These are phyloP conservation scores for Epichloe sylvatica DNA, from an alignment of 2,329 filamentous ascomycete species.

Conservation along the genomic window DNA sequence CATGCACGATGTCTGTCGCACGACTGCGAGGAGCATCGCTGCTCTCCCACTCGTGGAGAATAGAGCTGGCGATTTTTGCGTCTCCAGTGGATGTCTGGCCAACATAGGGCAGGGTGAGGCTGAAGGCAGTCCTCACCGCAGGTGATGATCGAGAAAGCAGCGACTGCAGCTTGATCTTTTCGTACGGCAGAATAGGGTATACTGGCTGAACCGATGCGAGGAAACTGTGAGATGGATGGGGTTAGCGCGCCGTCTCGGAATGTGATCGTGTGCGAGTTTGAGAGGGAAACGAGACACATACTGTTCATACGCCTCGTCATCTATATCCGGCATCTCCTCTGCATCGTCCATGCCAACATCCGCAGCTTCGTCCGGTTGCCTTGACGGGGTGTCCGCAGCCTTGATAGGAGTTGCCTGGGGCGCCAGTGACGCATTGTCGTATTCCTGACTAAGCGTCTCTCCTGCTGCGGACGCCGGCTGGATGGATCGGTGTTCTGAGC, in stretches of 20 bases:
- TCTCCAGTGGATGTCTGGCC: constrained; percentile 26
- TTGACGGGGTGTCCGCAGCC: constrained; percentile 22
- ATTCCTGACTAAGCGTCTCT: constrained; percentile 18
- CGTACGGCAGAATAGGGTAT: constrained; percentile 50
- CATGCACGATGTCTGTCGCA: constrained; percentile 39
- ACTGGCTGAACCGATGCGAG: constrained; percentile 50
- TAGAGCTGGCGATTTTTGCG: constrained; percentile 29
- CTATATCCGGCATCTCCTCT: constrained; percentile 12
- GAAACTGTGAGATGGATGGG: constrained; percentile 31
- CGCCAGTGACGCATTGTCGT: constrained; percentile 29
- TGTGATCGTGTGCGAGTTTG: background rate
- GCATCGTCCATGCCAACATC: constrained; percentile 19
- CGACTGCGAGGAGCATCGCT: constrained; percentile 23
- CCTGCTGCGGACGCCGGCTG: constrained; percentile 26
- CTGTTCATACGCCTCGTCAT: constrained; percentile 33
- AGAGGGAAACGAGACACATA: constrained; percentile 15
- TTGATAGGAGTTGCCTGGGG: constrained; percentile 30
- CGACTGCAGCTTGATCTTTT: constrained; percentile 39
- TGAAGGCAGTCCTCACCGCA: constrained; percentile 48
- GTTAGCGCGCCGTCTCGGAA: constrained; percentile 1
- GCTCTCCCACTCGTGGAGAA: constrained; percentile 40
- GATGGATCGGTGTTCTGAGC: constrained; percentile 31
- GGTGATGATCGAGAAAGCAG: constrained; percentile 42
- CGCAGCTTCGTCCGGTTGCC: constrained; percentile 20
- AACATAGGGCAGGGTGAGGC: constrained; percentile 47